Percentiles rank a stretch among this genome's conserved stretches.
Conservation (phyloP, 441 rosid species). For the Populus hybrid region DNA sequence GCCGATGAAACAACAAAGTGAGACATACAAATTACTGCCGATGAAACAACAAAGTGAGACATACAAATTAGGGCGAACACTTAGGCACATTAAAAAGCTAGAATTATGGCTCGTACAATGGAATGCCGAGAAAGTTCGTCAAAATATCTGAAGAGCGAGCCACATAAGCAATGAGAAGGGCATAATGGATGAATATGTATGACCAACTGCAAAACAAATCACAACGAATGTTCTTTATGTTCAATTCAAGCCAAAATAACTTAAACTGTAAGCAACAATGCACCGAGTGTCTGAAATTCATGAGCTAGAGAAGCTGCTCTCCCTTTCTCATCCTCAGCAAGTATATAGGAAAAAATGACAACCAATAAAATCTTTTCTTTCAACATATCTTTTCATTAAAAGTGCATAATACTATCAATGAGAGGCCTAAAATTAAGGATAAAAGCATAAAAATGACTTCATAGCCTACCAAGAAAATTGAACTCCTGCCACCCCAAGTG, state of each 20-base stretch:
- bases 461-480: slow-evolving; percentile 74
- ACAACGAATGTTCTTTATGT: not conserved
- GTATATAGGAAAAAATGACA: not conserved
- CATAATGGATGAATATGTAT: slow-evolving; percentile 81
- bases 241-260: not conserved
- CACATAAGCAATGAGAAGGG: slow-evolving; percentile 87
- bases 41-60: not conserved
- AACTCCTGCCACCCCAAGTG: slow-evolving; percentile 78
- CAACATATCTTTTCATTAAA: not conserved
- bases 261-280: not conserved
- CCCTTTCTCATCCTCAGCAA: not conserved
- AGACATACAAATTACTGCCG: no score
- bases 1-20: no score
- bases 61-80: not conserved
- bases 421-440: slow-evolving; percentile 5
- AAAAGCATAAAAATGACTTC: slow-evolving; percentile 15
- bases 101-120: slow-evolving; percentile 48
- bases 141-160: slow-evolving; percentile 95
- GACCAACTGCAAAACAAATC: slow-evolving; percentile 74
- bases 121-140: slow-evolving; percentile 71
- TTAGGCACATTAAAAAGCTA: slow-evolving; percentile 14
- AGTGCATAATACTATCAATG: slow-evolving; percentile 3
- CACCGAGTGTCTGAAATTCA: not conserved
- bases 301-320: not conserved
- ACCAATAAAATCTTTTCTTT: not conserved